A percentile compares a stretch with the other conserved stretches of the same genome.
phyloP scores from a whole-genome alignment of 306 rosid species.

The Senna siamea region DNA sequence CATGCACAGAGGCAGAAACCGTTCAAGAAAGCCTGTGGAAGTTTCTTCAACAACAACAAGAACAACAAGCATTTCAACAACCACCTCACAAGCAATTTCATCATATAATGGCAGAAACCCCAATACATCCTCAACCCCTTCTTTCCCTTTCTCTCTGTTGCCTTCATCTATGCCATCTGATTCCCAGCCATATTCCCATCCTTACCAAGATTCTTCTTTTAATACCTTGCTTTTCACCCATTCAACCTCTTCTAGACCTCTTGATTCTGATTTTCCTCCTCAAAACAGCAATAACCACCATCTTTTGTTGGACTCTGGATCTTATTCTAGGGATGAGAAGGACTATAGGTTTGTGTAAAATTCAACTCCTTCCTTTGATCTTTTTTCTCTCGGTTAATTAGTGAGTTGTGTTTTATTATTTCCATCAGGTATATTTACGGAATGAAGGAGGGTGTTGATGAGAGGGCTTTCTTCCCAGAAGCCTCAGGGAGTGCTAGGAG shows the following conservation, averaged over 20 bases:
- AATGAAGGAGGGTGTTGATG: constrained; percentile 73
- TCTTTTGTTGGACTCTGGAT: constrained; percentile 65
- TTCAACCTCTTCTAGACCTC: constrained; percentile 60
- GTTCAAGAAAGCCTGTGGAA: constrained; percentile 99
- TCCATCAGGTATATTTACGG: constrained; percentile 64
- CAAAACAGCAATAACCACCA: constrained; percentile 58
- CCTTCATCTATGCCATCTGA: constrained; percentile 49
- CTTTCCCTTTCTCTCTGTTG: constrained; percentile 57
- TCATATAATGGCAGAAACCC: constrained; percentile 41
- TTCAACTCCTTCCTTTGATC: not conserved
- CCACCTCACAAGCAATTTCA: constrained; percentile 50
- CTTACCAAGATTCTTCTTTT: constrained; percentile 55
- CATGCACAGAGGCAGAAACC: constrained; percentile 99
- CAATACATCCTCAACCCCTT: constrained; percentile 46
- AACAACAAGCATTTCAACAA: constrained; percentile 34
- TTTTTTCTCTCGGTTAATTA: not conserved
- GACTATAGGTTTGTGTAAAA: constrained; percentile 65
- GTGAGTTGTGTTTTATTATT: constrained; percentile 24
- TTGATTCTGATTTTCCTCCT: constrained; percentile 53
- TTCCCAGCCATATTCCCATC: constrained; percentile 45
- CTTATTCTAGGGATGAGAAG: constrained; percentile 62
- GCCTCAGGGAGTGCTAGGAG: constrained; percentile 63
- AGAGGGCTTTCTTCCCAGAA: constrained; percentile 84
- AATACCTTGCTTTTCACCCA: constrained; percentile 60
- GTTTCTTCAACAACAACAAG: constrained; percentile 51